Percentiles rank a stretch among this genome's conserved stretches.
phyloP scores from a whole-genome alignment of 1,139 yeast species.

The Arxiozyma heterogenica region DNA sequence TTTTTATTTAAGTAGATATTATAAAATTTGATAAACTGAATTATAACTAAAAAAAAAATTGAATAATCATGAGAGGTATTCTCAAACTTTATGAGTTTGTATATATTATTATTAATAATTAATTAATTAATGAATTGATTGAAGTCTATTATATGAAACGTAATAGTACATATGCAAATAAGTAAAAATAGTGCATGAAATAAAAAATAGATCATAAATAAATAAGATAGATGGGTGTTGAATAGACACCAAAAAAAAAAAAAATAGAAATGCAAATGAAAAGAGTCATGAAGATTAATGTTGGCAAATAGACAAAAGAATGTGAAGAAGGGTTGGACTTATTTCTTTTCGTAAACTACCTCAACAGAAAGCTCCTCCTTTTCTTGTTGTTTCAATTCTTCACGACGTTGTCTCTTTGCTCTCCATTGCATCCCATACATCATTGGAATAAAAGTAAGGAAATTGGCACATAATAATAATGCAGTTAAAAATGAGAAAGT shows the following conservation, averaged over 20 bases:
- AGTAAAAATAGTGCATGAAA: too few relatives aligned
- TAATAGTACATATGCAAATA: not conserved
- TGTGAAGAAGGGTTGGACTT: too few relatives aligned
- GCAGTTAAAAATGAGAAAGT: constrained; percentile 49
- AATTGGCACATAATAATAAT: constrained; percentile 21
- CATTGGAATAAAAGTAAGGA: constrained; percentile 26
- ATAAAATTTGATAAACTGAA: not conserved
- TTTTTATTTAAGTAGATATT: too few relatives aligned
- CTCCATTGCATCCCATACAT: constrained; percentile 29
- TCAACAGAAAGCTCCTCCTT: not conserved
- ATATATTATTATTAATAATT: too few relatives aligned
- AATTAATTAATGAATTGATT: too few relatives aligned
- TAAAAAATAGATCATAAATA: too few relatives aligned
- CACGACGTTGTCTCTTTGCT: constrained; percentile 17
- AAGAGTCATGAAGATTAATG: not conserved
- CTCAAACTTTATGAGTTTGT: too few relatives aligned
- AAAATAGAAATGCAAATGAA: not conserved
- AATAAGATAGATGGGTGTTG: not conserved
- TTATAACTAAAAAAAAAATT: too few relatives aligned
- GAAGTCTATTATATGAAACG: too few relatives aligned
- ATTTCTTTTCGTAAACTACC: not conserved
- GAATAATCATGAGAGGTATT: too few relatives aligned
- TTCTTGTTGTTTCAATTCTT: constrained; percentile 10
- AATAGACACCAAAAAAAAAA: too few relatives aligned
- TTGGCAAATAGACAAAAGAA: not conserved